phyloP scores from a whole-genome alignment of 1,284 basidiomycete species.

The Rhodotorula sp. region DNA sequence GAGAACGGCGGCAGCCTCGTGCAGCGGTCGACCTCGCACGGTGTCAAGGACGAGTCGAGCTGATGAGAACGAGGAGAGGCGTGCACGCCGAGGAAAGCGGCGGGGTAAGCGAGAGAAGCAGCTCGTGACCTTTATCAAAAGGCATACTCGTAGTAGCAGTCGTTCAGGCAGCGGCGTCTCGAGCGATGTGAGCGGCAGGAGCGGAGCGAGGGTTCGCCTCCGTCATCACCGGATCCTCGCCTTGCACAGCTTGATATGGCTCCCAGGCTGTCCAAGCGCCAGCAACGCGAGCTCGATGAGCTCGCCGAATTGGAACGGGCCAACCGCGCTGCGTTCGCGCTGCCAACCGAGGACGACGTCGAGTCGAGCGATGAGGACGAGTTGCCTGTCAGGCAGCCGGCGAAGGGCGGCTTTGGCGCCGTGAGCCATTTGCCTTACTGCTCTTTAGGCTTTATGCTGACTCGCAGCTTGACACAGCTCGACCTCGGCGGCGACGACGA shows the following conservation, averaged over 20 bases:
- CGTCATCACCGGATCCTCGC: not conserved
- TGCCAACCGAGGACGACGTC: conserved; percentile 17
- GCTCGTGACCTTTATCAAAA: not conserved
- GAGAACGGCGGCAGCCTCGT: not conserved
- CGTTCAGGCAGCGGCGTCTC: not conserved
- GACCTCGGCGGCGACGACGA: conserved; percentile 46
- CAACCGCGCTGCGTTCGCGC: conserved; percentile 1
- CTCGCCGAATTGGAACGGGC: conserved; percentile 45
- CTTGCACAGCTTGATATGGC: conserved; percentile 47
- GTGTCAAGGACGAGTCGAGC: not conserved
- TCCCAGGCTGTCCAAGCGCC: conserved; percentile 68
- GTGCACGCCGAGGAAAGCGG: not conserved
- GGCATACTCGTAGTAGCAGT: no score
- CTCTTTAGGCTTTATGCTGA: accelerated
- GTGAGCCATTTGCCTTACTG: conserved; percentile 9
- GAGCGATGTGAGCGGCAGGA: not conserved
- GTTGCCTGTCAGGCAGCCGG: not conserved
- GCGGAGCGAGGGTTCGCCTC: not conserved
- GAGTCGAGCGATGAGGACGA: conserved; percentile 5
- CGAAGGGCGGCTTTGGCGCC: conserved; percentile 27
- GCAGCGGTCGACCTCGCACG: no score
- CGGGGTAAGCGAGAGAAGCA: not conserved
- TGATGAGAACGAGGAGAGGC: not conserved
- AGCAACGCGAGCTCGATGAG: conserved; percentile 79
- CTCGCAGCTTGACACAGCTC: not conserved